A percentile compares a stretch with the other conserved stretches of the same genome.
Evolutionary conservation across 345 rosid genomes (phyloP).

Genomic region (Erysimum cheiranthoides): DNA sequence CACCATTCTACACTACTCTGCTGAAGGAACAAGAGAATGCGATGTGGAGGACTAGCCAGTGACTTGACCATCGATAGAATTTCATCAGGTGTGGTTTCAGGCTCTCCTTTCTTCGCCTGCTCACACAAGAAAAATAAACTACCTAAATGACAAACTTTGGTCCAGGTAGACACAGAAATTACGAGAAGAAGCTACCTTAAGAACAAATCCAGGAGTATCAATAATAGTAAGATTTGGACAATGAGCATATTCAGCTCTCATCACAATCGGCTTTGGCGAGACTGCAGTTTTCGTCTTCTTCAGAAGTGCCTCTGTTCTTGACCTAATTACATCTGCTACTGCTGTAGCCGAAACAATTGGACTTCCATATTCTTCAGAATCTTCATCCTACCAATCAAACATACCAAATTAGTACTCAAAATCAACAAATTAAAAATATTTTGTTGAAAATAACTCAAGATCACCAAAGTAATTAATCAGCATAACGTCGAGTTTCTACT

Average conservation of each 20-base stretch:
- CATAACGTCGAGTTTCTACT: background rate
- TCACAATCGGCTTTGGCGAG: slow-evolving; percentile 89
- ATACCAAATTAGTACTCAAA: slow-evolving; percentile 7
- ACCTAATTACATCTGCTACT: slow-evolving; percentile 81
- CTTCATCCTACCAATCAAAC: slow-evolving; percentile 67
- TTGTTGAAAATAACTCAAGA: background rate
- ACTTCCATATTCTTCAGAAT: slow-evolving; percentile 91
- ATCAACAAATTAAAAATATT: background rate
- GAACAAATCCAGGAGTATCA: slow-evolving; percentile 98
- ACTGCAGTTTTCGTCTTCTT: slow-evolving; percentile 83
- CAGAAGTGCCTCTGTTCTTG: slow-evolving; percentile 76
- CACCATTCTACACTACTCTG: slow-evolving; percentile 99
- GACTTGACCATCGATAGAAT: slow-evolving; percentile 94
- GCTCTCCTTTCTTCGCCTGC: slow-evolving; percentile 98
- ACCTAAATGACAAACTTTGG: background rate
- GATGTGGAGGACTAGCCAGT: slow-evolving; percentile 94
- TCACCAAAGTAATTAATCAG: background rate
- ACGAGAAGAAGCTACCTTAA: slow-evolving; percentile 59
- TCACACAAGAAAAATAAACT: slow-evolving; percentile 7
- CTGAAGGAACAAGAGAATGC: slow-evolving; percentile 87
- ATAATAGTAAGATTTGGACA: slow-evolving; percentile 95
- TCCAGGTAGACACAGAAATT: background rate
- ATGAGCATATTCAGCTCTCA: slow-evolving; percentile 98
- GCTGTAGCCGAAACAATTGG: slow-evolving; percentile 67
- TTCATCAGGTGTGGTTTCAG: slow-evolving; percentile 90